Base-by-base conservation (phyloP, 768 basidiomycete genomes). In the Roridomyces roridus region DNA sequence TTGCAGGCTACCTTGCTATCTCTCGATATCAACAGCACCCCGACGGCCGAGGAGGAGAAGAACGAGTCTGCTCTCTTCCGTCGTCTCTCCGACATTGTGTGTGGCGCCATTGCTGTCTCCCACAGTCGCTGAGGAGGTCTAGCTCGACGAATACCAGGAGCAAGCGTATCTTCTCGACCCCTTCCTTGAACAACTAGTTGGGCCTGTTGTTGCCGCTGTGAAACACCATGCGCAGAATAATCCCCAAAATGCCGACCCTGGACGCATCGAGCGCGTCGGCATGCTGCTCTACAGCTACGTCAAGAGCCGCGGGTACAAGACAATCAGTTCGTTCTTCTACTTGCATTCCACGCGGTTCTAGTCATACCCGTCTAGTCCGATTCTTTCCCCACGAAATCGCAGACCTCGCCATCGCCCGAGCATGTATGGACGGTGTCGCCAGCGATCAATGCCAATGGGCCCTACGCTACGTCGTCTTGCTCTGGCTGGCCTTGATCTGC, bases 401-500 rank as follows among this genome's bases (percentile, higher is more conserved):
- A 1, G 93, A 96, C 71, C 79, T 98, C 4, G 82, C 86, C 0
- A 81, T 92, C 46, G 89, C 88, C 0, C 74, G 96, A 14, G 77
- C 81, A 17, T 91, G 87, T 65, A 81, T 92, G 65, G 76, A 75
- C 18, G 73, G 77, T 34, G 80, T 77, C 24, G 75, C 80, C 14
- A 68, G 78, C 52, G 70, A 73, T 44, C 61, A 69, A 1, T 65
- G 70, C 9, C 82, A 86, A 35, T 98, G 97, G 97, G 75, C 89
- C 21, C 70, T 94, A 47, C 88, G 94, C 57, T 94, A 96, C 67
- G 80, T 91, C 26, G 76, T 92, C 23, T 78, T 99, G 9, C 78
- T 97, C 11, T 98, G 96, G 96, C 80, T 98, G n/a, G 91, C 92
- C 20, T 83, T 99, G 21, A 89, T 97, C 44, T 90, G 91, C 75